Evolutionary conservation across 352 stramenopile species (phyloP).

Genomic region (Phytophthora citricola): DNA sequence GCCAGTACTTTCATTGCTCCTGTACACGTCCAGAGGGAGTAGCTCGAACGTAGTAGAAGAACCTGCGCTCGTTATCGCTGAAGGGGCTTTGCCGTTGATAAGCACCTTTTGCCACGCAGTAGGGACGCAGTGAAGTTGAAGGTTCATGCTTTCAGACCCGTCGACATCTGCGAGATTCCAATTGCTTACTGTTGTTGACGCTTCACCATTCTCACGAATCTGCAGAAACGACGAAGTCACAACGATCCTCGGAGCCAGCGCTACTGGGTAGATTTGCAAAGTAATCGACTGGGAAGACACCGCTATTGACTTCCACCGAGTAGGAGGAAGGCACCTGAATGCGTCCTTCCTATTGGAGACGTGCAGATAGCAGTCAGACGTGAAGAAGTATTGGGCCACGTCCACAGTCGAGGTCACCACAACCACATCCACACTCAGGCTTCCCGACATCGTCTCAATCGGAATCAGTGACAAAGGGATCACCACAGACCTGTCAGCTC

Average conservation of each 20-base stretch:
- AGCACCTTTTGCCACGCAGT: conserved; percentile 10
- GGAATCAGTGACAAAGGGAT: conserved; percentile 13
- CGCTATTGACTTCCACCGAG: conserved; percentile 20
- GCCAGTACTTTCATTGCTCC: background rate
- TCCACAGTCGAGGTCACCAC: conserved; percentile 26
- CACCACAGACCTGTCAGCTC: conserved; percentile 1
- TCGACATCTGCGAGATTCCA: conserved; percentile 22
- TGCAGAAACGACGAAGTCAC: background rate
- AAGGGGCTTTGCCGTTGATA: conserved; percentile 1
- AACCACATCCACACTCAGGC: conserved; percentile 21
- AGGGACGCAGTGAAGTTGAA: conserved; percentile 13
- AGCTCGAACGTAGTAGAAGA: conserved; percentile 6
- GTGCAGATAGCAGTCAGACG: conserved; percentile 24
- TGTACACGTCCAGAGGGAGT: conserved; percentile 10
- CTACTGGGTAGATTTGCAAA: conserved; percentile 21
- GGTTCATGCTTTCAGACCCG: conserved; percentile 29
- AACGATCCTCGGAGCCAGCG: conserved; percentile 12
- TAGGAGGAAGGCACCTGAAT: conserved; percentile 14
- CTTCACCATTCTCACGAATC: conserved; percentile 14
- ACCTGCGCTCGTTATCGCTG: background rate
- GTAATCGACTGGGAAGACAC: conserved; percentile 6
- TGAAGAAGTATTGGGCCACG: conserved; percentile 20
- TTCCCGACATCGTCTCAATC: conserved; percentile 19
- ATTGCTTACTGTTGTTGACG: conserved; percentile 13
- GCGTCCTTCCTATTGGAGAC: conserved; percentile 2